phyloP scores from a whole-genome alignment of 1,139 yeast genomes.

The Lodderomyces orthopsilosis region DNA sequence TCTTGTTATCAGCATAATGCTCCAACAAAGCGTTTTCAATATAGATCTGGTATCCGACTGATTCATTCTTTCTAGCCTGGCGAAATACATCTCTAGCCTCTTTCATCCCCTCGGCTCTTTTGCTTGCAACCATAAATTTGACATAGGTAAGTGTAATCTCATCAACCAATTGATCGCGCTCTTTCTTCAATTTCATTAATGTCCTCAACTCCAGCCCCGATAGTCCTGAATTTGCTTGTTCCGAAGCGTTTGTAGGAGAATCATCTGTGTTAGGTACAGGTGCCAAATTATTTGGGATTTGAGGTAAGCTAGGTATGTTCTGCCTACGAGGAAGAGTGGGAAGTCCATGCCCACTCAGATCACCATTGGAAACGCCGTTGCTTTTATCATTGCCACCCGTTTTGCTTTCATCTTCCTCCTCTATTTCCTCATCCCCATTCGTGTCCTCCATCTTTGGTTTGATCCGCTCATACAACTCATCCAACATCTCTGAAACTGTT shows the following conservation, averaged over 20 bases:
- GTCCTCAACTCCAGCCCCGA: slow-evolving; percentile 13
- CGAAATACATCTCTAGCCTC: slow-evolving; percentile 72
- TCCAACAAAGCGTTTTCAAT: slow-evolving; percentile 85
- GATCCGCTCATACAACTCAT: slow-evolving; percentile 21
- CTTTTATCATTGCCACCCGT: background rate
- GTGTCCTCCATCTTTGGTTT: slow-evolving; percentile 9
- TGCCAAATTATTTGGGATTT: slow-evolving; percentile 1
- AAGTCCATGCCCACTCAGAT: background rate
- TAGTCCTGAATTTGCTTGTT: slow-evolving; percentile 4
- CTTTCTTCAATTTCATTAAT: slow-evolving; percentile 11
- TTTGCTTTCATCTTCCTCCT: slow-evolving; percentile 16
- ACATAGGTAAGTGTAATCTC: slow-evolving; percentile 52
- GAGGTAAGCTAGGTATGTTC: slow-evolving; percentile 4
- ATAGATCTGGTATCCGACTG: slow-evolving; percentile 70
- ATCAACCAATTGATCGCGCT: slow-evolving; percentile 25
- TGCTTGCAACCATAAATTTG: slow-evolving; percentile 58
- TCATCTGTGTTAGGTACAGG: background rate
- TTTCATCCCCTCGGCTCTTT: slow-evolving; percentile 61
- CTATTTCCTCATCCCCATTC: slow-evolving; percentile 15
- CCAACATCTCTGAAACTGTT: slow-evolving; percentile 21
- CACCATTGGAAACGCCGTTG: slow-evolving; percentile 1
- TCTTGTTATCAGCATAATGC: slow-evolving; percentile 60
- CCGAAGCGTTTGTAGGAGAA: background rate
- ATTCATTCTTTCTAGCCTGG: slow-evolving; percentile 50
- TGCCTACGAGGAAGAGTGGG: slow-evolving; percentile 1